phyloP scores from a whole-genome alignment of 2,329 filamentous ascomycete genomes.

The Aspergillus chevalieri region DNA sequence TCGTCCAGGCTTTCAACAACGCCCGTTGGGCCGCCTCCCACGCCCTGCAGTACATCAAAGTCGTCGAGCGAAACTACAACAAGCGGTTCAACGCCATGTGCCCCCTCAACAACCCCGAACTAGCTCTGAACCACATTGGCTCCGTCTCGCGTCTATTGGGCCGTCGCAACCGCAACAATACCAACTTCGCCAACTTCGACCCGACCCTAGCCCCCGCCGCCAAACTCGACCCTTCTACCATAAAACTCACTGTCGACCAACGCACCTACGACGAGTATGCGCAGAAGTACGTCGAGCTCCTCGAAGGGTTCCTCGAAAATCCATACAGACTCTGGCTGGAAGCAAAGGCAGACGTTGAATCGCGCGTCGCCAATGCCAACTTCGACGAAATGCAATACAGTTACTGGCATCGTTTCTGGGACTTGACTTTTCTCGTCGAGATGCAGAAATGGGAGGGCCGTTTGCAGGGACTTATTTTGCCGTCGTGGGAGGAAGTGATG shows the following conservation, averaged over 20 bases:
- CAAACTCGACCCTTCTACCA: conserved; percentile 20
- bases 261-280: conserved; percentile 14
- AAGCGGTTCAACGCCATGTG: conserved; percentile 23
- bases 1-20: conserved; percentile 7
- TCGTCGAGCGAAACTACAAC: conserved; percentile 11
- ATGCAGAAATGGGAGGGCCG: conserved; percentile 24
- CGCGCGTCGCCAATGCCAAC: conserved; percentile 3
- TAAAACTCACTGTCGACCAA: conserved; percentile 19
- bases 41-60: conserved; percentile 10
- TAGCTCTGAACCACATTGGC: conserved; percentile 9
- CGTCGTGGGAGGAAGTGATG: conserved; percentile 21
- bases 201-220: conserved; percentile 13
- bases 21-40: conserved; percentile 11
- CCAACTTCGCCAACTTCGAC: conserved; percentile 6
- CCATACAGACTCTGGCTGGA: conserved; percentile 12
- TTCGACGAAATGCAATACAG: conserved; percentile 10
- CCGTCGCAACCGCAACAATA: conserved; percentile 12
- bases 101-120: conserved; percentile 2
- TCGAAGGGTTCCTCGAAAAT: conserved; percentile 8
- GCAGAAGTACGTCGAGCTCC: background rate
- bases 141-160: conserved; percentile 21
- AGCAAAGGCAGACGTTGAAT: conserved; percentile 8
- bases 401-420: conserved; percentile 21
- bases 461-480: conserved; percentile 15
- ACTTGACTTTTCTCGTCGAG: conserved; percentile 12